Base-by-base conservation (phyloP, 2,329 filamentous ascomycete genomes). In the Fusarium sp. region DNA sequence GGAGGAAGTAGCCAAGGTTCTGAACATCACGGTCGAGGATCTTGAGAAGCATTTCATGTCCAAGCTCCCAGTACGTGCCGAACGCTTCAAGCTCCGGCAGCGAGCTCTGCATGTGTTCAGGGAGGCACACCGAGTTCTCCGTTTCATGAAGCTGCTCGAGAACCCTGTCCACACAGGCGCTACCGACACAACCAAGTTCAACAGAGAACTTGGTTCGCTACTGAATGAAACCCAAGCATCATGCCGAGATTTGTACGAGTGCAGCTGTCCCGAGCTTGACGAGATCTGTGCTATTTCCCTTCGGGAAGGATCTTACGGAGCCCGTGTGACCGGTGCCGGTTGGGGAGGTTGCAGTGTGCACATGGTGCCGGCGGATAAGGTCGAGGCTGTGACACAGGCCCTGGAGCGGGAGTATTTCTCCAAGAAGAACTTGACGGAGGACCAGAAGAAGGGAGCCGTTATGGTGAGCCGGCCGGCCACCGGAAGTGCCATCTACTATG, bases 341-440 rank as follows among this genome's bases (percentile, higher is more conserved):
- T 99, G 96, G 96, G 96, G 96, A 69, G 96, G 96, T 5, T 98
- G 96, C 84, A 96, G 90, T 68, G 95, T 99, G 64, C 96, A 99
- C 83, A 87, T 99, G 63, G 92, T 98, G 58, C 93, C 95, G 0
- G 93, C 90, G 64, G 89, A 94, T 77, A 95, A 92, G 82, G 92
- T 98, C 1, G 90, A 92, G 10, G 89, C 85, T 31, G 93, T 99
- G 27, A 94, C 89, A 80, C 86, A 89, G 77, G 93, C 93, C 10
- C 90, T 96, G 88, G 89, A 93, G 77, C 87, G 88, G 70, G 90
- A 94, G 79, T 99, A 98, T 81, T 98, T 97, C 81, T 84, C 87
- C 62, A 92, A 92, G 84, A 87, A 88, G 74, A 79, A 85, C 10
- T 77, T 91, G 69, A 92, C 86, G 1, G 87, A 89, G 27, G 93